A percentile compares a stretch with the other conserved stretches of the same genome.
phyloP scores from a whole-genome alignment of 495 filamentous ascomycete species.

The Neurospora sp. region DNA sequence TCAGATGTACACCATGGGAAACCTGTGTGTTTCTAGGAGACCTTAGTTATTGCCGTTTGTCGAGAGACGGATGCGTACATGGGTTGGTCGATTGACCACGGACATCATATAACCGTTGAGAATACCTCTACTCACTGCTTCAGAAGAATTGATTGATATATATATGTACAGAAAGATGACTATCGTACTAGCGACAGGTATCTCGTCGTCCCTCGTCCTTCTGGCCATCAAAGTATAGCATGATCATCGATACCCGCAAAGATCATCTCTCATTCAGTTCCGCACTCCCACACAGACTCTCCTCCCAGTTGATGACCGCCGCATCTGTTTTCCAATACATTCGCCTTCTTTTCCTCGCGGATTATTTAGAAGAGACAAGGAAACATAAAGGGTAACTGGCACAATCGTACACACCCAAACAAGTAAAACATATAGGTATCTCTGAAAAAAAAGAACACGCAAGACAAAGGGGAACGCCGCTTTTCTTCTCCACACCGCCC shows the following conservation, averaged over 20 bases:
- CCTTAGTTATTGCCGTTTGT: not conserved
- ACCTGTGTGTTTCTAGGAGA: too few relatives aligned
- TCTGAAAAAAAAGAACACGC: not conserved
- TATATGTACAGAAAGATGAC: not conserved
- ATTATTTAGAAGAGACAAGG: not conserved
- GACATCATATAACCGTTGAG: not conserved
- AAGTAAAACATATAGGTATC: not conserved
- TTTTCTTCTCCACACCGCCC: not conserved
- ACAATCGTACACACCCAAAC: not conserved
- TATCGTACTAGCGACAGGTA: not conserved
- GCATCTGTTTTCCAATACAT: not conserved
- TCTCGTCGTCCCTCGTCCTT: not conserved
- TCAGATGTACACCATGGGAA: not conserved
- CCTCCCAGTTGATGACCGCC: not conserved
- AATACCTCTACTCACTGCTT: not conserved
- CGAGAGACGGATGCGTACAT: not conserved
- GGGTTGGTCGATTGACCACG: not conserved
- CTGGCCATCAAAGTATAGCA: not conserved
- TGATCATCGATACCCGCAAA: not conserved
- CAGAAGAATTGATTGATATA: not conserved
- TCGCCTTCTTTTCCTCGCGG: not conserved
- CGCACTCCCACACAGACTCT: not conserved
- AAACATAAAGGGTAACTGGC: not conserved
- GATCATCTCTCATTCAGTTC: not conserved
- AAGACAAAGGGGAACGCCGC: not conserved